Base-by-base conservation (phyloP, 768 basidiomycete genomes). In the Suillus fuscotomentosus region DNA sequence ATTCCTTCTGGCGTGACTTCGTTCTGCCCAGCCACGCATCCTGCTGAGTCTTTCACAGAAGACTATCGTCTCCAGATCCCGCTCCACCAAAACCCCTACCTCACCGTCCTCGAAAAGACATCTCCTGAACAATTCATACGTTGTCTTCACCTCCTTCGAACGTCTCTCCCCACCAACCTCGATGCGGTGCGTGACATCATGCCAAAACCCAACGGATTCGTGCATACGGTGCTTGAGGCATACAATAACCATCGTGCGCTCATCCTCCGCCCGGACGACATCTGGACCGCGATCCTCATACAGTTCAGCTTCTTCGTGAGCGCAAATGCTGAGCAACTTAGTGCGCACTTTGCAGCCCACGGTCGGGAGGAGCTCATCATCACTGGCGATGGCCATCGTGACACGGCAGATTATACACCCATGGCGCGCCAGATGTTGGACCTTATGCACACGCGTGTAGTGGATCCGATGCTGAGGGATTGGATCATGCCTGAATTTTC, bases 271-370 rank as follows among this genome's bases (percentile, higher is more conserved):
- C 81, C 80, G 0, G 81, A 82, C 61, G 81, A 82, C 65, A 72
- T 81, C 27, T 82, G 81, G 81, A 70, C 79, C 3, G 77, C 80
- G 1, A 81, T 82, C 51, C 64, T 80, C 7, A 70, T 66, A n/a
- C 80, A 81, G 53, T 69, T 80, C 65, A 78, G 71, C 61, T 71
- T 77, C 64, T 79, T 67, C 54, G 70, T 77, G 27, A 71, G 72
- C 59, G 71, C 68, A 15, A 68, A 76, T 54, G 66, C 73, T 6
- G 78, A 79, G 57, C 71, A 73, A 1, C 68, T 81, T 15, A 71
- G 79, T 6, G 47, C 66, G 3, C 65, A 72, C 10, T 81, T 82
- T 61, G 78, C 79, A 2, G 68, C 69, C 2, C 79, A 78, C 34
- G 79, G 71, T 8, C 69, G 78, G 64, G 73, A 76, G 48, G 48